Evolutionary conservation across 257 asterid species (phyloP).

Genomic region (Plectranthus barbatus): DNA sequence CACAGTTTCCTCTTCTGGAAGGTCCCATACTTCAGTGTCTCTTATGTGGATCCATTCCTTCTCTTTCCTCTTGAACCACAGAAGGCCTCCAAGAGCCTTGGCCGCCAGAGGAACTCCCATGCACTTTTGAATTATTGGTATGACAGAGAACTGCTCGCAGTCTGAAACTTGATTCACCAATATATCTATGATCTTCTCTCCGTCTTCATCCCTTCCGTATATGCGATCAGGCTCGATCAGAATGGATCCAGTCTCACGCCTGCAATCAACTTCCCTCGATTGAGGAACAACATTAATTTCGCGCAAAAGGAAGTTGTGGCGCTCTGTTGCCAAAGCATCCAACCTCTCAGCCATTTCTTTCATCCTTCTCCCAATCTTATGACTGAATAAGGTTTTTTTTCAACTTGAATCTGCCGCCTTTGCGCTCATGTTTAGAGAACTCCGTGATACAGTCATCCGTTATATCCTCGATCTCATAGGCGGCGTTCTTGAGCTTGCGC

Average conservation of each 20-base stretch:
- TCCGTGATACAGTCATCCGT: conserved; percentile 20
- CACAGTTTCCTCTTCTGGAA: conserved; percentile 5
- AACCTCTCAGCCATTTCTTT: background rate
- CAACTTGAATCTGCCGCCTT: background rate
- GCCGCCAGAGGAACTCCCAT: background rate
- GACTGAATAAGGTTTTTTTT: background rate
- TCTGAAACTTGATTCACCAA: conserved; percentile 7
- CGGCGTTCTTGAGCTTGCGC: conserved; percentile 10
- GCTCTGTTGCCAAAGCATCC: background rate
- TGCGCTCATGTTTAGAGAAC: background rate
- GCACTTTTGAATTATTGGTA: conserved; percentile 22
- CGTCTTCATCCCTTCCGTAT: conserved; percentile 21
- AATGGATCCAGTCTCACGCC: background rate
- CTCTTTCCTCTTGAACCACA: conserved; percentile 15
- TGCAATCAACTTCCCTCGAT: background rate
- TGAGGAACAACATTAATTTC: background rate
- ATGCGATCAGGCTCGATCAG: conserved; percentile 1
- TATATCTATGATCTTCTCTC: conserved; percentile 10
- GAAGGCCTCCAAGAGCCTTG: conserved; percentile 24
- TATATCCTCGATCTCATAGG: conserved; percentile 26
- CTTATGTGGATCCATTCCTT: conserved; percentile 18
- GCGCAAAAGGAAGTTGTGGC: background rate
- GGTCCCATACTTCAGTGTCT: conserved; percentile 21
- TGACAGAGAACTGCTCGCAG: background rate
- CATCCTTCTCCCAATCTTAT: background rate